Evolutionary conservation across 495 filamentous ascomycete genomes (phyloP), one percentile per base, ranked within the genome.

Genomic region (Talaromyces borbonicus): DNA sequence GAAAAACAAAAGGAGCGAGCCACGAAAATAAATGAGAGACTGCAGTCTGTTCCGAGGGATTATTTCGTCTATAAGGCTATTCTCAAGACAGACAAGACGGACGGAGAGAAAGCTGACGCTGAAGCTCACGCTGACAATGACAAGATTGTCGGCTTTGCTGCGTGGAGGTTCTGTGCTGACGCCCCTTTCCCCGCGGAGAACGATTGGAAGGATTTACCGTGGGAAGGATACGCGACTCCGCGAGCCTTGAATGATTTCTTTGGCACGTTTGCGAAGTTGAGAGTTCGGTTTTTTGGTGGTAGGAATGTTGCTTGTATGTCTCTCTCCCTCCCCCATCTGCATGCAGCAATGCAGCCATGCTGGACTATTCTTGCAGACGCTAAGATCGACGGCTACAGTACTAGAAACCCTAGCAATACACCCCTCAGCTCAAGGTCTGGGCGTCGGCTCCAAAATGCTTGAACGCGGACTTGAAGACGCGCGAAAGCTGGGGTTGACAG

Each of bases 371-470:
- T n/a, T n/a, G n/a, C n/a, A n/a, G n/a, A n/a, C n/a, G n/a, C n/a
- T n/a, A n/a, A n/a, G n/a, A n/a, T n/a, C n/a, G n/a, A n/a, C n/a
- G 3, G 8, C 2, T 6, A 23, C 12, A 57, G 55, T 50, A 8
- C 49, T 57, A 16, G 30, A 48, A 25, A 29, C 39, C 5, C 40
- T 52, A 8, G 43, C 32, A 22, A 64, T 63, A 6, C 49, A 54
- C 11, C 68, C 71, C 4, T 60, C 59, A 14, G 61, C 66, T 20
- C 49, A 60, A 41, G 51, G 61, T 32, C 57, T 50, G 27, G 65
- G 65, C 7, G 59, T 58, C 8, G 62, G 50, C 15, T 52, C 51
- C 42, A 54, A 52, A 15, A 48, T 68, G 15, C 50, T 67, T 8
- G 25, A 27, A 26, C 52, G 49, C 9, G 57, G 60, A 45, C 38